Evolutionary conservation across 163 green algal species (phyloP).

Genomic region (Prototheca wickerhamii): DNA sequence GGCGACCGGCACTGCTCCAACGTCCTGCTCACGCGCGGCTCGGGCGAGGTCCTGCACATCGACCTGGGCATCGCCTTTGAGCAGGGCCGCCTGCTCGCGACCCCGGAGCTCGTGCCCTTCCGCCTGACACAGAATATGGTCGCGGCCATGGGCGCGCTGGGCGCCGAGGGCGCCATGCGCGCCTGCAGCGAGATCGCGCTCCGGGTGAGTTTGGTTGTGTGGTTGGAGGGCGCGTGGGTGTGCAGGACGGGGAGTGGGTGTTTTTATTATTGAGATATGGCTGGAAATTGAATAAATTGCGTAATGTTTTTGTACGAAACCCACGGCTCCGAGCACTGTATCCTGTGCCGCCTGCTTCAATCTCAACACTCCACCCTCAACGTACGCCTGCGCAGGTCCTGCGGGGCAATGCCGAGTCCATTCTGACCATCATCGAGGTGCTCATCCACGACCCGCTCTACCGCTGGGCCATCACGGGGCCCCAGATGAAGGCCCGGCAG

Average conservation of each 20-base stretch:
- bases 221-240: not conserved
- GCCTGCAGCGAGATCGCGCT: slow-evolving; percentile 82
- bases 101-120: slow-evolving; percentile 89
- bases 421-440: slow-evolving; percentile 86
- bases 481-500: slow-evolving; percentile 51
- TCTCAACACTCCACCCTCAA: not conserved
- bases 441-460: slow-evolving; percentile 94
- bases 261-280: not conserved
- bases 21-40: slow-evolving; percentile 77
- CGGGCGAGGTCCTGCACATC: slow-evolving; percentile 90
- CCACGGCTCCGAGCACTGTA: too few relatives aligned
- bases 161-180: slow-evolving; percentile 72
- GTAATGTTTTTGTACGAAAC: too few relatives aligned
- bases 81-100: slow-evolving; percentile 79
- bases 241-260: not conserved
- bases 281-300: too few relatives aligned
- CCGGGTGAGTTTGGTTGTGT: slow-evolving; percentile 32
- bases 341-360: not conserved
- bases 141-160: slow-evolving; percentile 82
- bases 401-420: slow-evolving; percentile 57
- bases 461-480: slow-evolving; percentile 62
- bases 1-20: slow-evolving; percentile 87
- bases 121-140: slow-evolving; percentile 86
- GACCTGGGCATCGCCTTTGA: slow-evolving; percentile 98
- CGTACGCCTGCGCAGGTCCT: slow-evolving; percentile 46